Conservation (phyloP, 352 stramenopile genomes). For the Pythium rhizo-oryzae region DNA sequence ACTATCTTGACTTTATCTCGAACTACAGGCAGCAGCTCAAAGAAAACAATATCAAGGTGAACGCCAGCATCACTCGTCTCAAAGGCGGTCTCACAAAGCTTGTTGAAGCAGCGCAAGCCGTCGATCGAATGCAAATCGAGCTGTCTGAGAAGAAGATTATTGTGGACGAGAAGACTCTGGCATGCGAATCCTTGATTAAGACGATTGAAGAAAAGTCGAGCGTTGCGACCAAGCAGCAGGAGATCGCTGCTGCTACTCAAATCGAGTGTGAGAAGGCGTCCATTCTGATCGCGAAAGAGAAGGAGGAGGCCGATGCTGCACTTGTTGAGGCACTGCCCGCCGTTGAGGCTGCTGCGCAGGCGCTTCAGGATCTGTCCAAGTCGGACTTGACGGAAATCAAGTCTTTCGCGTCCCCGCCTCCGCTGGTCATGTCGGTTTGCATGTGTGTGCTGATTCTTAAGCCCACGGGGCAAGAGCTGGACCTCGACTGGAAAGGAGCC, state of each 20-base stretch:
- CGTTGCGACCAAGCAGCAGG: constrained; percentile 91
- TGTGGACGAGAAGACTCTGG: constrained; percentile 94
- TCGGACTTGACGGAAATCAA: constrained; percentile 96
- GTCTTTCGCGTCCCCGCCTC: constrained; percentile 93
- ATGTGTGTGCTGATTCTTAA: constrained; percentile 93
- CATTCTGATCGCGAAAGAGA: constrained; percentile 91
- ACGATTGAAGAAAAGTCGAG: constrained; percentile 94
- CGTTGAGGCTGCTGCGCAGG: constrained; percentile 91
- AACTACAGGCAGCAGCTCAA: constrained; percentile 94
- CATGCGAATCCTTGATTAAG: constrained; percentile 93
- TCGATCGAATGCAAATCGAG: constrained; percentile 95
- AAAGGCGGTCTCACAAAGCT: constrained; percentile 94
- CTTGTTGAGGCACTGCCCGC: constrained; percentile 93
- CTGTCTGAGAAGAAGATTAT: constrained; percentile 95
- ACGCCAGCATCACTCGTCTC: constrained; percentile 88
- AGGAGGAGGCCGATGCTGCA: constrained; percentile 92
- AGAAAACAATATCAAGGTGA: constrained; percentile 90
- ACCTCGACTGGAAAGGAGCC: constrained; percentile 93
- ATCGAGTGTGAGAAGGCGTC: constrained; percentile 91
- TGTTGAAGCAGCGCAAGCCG: constrained; percentile 91
- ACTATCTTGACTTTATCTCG: constrained; percentile 96
- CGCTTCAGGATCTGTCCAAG: constrained; percentile 95
- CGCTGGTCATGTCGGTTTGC: constrained; percentile 93
- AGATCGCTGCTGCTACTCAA: constrained; percentile 90
- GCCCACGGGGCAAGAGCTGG: constrained; percentile 91